Evolutionary conservation across 164 flowering plant species (phyloP), one percentile per base, ranked within the genome.

Genomic region (Magnolia changhungtana): DNA sequence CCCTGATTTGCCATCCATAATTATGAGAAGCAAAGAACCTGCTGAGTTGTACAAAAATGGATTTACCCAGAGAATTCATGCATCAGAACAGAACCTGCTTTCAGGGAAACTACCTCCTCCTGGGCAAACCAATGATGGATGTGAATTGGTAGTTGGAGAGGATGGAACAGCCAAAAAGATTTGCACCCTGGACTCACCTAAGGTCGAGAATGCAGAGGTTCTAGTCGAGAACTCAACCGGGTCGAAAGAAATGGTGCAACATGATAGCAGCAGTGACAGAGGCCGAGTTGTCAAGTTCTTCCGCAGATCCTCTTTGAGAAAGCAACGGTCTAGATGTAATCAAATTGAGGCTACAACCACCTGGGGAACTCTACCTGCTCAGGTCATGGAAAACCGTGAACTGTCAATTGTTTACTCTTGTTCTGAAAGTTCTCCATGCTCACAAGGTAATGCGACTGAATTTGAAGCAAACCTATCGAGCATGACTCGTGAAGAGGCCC

Each of bases 21-120:
- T 87, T 11, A 82, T 82, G 85, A 86, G 89, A 82, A 86, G 83
- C 79, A 92, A 90, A 82, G 92, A 87, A 66, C 84, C 87, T 69
- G 90, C 87, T 69, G 90, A 89, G 74, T 81, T 88, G 20, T 89
- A 82, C 76, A 86, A 87, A 82, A 91, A 88, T 82, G 92, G 91
- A 37, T 89, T 92, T 69, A 89, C 97, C 67, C 98, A 92, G 79
- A 85, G 90, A 83, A 87, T 92, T 20, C 92, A 84, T 77, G 98
- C 96, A 63, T 87, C 82, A 78, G 92, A 88, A 70, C 80, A 86
- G 78, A 86, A 84, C 50, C 59, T 80, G 59, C 72, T 87, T 27
- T 79, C 77, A 63, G 88, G 78, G 65, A 81, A 87, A 19, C 77
- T 79, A 59, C 81, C 85, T 74, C 69, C 86, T 61, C 83, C 87